Base-by-base conservation (phyloP, 306 rosid genomes). In the Acacia confusa region DNA sequence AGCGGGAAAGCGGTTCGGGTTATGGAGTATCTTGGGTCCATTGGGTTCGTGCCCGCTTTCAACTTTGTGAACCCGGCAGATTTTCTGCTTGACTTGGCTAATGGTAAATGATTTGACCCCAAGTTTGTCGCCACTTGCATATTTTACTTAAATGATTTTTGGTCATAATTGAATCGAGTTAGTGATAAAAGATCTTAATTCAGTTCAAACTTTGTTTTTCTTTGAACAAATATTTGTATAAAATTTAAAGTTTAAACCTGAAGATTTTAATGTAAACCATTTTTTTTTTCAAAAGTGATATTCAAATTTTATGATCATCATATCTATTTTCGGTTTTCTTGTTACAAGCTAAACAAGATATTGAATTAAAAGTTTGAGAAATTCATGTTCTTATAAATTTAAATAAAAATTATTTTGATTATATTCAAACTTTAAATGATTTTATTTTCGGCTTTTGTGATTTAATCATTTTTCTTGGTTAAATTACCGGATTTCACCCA, bases 71-170 rank as follows among this genome's bases (percentile, higher is more conserved):
- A 92, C 83, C 91, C 94, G 9, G 97, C 97, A 36, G 97, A 92
- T 86, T 88, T 90, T 78, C 81, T 92, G 20, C 90, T 92, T 44
- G 94, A 90, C 77, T 90, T 92, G 72, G 97, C 97, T 7, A 92
- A 88, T 30, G 97, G 97, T 92, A 81, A 30, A 91, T 58, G 34
- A 24, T 63, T 74, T 27, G 28, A 82, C 34, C 1, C 24, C 15
- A 68, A 68, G 52, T 68, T n/a, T 40, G 72, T 38, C 30, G 30
- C 73, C 48, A 40, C 50, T 36, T 38, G 28, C 16, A 40, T 38
- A 20, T 68, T 38, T 68, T 32, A 44, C 3, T n/a, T 68, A 22
- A 10, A 40, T 68, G 30, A 44, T 70, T 43, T 43, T 43, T 34
- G 15, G 43, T 22, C 30, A 72, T 72, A 47, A 47, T 45, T 6